Conservation (phyloP, 2,329 filamentous ascomycete genomes). For the Neurospora sp. region DNA sequence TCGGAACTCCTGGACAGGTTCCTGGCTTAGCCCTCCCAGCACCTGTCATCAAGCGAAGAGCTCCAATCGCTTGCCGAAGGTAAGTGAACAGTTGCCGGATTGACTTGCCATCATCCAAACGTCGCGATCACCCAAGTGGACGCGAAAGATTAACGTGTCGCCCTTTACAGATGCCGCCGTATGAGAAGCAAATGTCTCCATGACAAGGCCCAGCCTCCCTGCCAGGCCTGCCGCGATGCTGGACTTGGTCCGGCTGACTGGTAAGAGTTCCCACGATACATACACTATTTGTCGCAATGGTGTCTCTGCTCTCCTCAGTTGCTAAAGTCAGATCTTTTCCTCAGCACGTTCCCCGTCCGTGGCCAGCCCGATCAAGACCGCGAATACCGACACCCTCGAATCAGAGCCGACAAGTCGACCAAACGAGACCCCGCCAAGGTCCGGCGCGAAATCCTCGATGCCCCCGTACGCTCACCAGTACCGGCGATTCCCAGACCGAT, state of each 20-base stretch:
- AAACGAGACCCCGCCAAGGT: conserved; percentile 30
- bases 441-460: conserved; percentile 25
- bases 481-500: conserved; percentile 11
- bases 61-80: conserved; percentile 44
- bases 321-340: conserved; percentile 7
- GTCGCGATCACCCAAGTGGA: background rate
- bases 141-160: conserved; percentile 5
- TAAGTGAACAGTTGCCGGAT: conserved; percentile 20
- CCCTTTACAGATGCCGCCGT: conserved; percentile 37
- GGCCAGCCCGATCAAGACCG: conserved; percentile 45
- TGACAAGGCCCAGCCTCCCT: conserved; percentile 37
- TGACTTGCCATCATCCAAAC: background rate
- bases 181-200: conserved; percentile 48
- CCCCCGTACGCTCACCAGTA: conserved; percentile 11
- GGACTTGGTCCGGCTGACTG: conserved; percentile 39
- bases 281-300: background rate
- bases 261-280: conserved; percentile 24
- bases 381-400: conserved; percentile 44
- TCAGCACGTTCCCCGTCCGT: conserved; percentile 40
- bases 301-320: background rate
- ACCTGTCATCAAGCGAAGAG: conserved; percentile 35
- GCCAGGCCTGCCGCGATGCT: conserved; percentile 40
- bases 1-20: background rate
- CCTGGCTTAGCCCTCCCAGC: background rate
- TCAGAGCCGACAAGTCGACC: conserved; percentile 34